Percentiles rank a stretch among this genome's conserved stretches.
Conservation (phyloP, 805 yeast genomes). For the Pichia rugopelliculosa region DNA sequence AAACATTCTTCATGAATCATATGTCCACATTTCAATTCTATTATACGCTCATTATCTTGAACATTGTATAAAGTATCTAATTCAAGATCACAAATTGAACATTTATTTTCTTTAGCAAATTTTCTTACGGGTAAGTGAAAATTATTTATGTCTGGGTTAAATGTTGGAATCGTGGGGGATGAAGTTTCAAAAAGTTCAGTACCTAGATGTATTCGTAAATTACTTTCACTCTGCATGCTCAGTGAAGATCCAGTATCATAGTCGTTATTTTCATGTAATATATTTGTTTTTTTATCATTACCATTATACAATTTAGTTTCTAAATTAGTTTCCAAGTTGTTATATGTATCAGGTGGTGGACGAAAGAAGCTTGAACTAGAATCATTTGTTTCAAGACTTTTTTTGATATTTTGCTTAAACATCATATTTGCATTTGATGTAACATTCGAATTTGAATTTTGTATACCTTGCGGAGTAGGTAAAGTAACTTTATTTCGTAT, state of each 20-base stretch:
- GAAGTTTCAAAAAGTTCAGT: background rate
- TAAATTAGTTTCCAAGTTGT: no score
- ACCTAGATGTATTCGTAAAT: background rate
- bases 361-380: background rate
- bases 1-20: slow-evolving; percentile 54
- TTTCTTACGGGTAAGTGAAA: background rate
- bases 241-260: background rate
- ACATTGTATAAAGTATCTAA: slow-evolving; percentile 35
- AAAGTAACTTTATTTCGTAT: background rate
- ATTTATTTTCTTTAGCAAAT: slow-evolving; percentile 4
- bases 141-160: background rate
- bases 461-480: background rate
- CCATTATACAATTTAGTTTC: background rate
- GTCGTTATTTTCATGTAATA: no score
- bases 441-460: background rate
- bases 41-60: slow-evolving; percentile 35
- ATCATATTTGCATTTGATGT: background rate
- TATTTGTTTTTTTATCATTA: no score
- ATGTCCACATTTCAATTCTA: slow-evolving; percentile 49
- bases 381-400: background rate
- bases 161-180: background rate
- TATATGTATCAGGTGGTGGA: background rate
- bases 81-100: slow-evolving; percentile 43
- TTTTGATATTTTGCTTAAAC: no score
- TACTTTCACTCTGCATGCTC: background rate